phyloP scores from a whole-genome alignment of 805 yeast genomes.

The Kodamaea hsintzibuensis region DNA sequence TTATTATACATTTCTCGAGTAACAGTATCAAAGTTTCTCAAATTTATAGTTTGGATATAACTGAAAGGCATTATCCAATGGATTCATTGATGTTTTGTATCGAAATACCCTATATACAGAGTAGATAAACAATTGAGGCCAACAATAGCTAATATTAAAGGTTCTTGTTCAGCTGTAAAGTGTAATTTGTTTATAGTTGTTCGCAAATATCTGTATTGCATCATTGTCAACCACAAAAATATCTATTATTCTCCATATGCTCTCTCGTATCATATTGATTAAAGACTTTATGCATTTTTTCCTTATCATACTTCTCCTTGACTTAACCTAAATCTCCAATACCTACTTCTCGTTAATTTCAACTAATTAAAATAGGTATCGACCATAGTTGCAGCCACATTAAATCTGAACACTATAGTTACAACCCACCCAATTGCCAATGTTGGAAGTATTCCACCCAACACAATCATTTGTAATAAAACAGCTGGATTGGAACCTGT shows the following conservation, averaged over 20 bases:
- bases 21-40: too few relatives aligned
- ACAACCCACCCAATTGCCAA: conserved; percentile 59
- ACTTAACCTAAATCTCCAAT: too few relatives aligned
- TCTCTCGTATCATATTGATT: neutral
- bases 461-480: conserved; percentile 52
- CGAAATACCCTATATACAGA: neutral
- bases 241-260: too few relatives aligned
- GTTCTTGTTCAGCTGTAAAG: too few relatives aligned
- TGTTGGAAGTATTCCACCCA: conserved; percentile 65
- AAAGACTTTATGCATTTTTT: neutral
- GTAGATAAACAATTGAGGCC: neutral
- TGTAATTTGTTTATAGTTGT: too few relatives aligned
- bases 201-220: neutral
- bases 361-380: conserved; percentile 44
- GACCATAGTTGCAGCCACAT: conserved; percentile 68
- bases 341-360: too few relatives aligned
- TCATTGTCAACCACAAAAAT: too few relatives aligned
- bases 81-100: neutral
- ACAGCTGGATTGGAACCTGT: conserved; percentile 43
- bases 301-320: too few relatives aligned
- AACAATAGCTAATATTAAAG: neutral
- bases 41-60: too few relatives aligned
- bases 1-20: too few relatives aligned
- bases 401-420: conserved; percentile 63
- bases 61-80: too few relatives aligned